A percentile compares a stretch with the other conserved stretches of the same genome.
These are phyloP conservation scores for Vanrija humicola DNA, from an alignment of 1,284 basidiomycete species.

Conservation along the genomic window DNA sequence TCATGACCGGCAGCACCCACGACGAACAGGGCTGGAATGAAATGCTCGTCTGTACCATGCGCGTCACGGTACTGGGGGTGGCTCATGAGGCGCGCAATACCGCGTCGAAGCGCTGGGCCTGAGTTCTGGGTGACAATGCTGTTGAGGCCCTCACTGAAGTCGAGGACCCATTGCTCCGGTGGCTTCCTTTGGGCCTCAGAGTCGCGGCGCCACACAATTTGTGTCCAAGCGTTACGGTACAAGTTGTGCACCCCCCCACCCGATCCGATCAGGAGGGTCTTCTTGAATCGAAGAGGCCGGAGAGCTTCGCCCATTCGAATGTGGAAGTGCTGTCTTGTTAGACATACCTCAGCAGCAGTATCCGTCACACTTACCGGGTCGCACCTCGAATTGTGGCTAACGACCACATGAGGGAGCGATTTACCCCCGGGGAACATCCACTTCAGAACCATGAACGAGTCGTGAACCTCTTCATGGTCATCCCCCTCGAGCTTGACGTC, in stretches of 20 bases:
- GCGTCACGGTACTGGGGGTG: constrained; percentile 32
- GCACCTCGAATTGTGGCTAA: constrained; percentile 22
- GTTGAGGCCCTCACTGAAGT: constrained; percentile 25
- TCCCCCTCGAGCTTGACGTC: constrained; percentile 19
- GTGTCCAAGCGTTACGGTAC: constrained; percentile 28
- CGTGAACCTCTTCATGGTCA: constrained; percentile 33
- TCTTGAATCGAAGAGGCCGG: constrained; percentile 20
- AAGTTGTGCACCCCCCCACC: constrained; percentile 36
- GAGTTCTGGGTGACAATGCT: constrained; percentile 25
- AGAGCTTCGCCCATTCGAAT: constrained; percentile 27
- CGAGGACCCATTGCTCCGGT: constrained; percentile 32
- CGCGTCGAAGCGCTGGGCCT: constrained; percentile 9
- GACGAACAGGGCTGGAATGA: constrained; percentile 22
- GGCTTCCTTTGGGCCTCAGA: constrained; percentile 25
- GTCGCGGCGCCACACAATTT: constrained; percentile 23
- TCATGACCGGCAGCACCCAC: constrained; percentile 27
- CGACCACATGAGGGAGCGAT: constrained; percentile 21
- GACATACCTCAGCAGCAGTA: too few relatives aligned
- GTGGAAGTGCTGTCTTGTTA: constrained; percentile 10
- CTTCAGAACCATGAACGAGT: constrained; percentile 28
- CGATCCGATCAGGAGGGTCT: constrained; percentile 27
- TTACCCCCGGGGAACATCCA: constrained; percentile 36
- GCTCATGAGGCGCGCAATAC: constrained; percentile 20
- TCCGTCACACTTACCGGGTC: constrained; percentile 21
- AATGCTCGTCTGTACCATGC: constrained; percentile 35